Conservation (phyloP, 768 basidiomycete species). For the Russula abietina region DNA sequence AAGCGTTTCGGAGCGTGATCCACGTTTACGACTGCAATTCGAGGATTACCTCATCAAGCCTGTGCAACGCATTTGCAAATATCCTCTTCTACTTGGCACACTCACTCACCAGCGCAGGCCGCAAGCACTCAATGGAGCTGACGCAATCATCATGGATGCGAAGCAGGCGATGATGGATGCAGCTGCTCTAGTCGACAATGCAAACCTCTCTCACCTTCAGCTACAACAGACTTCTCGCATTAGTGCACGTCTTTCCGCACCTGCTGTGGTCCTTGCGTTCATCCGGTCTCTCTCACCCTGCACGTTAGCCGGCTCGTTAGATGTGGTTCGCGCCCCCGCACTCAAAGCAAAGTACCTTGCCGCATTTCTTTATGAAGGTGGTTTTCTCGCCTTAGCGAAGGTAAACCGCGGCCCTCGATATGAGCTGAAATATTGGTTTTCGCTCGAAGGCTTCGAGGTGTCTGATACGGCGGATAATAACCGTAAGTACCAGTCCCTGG, state of each 20-base stretch:
- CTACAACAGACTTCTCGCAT: slow-evolving; percentile 22
- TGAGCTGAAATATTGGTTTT: slow-evolving; percentile 86
- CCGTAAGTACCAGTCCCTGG: slow-evolving; percentile 45
- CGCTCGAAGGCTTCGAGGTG: slow-evolving; percentile 65
- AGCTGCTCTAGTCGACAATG: slow-evolving; percentile 23
- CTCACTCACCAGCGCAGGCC: slow-evolving; percentile 33
- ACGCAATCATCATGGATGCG: slow-evolving; percentile 17
- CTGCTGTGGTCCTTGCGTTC: slow-evolving; percentile 46
- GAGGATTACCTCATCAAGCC: slow-evolving; percentile 95
- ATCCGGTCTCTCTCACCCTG: slow-evolving; percentile 73
- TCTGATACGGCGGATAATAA: slow-evolving; percentile 63
- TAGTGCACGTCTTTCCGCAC: slow-evolving; percentile 32
- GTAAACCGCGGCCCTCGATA: slow-evolving; percentile 74
- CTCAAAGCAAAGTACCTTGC: slow-evolving; percentile 71
- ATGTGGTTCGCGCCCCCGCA: slow-evolving; percentile 70
- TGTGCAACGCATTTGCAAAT: slow-evolving; percentile 93
- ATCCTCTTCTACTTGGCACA: slow-evolving; percentile 82
- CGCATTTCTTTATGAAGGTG: slow-evolving; percentile 81
- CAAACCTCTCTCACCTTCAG: slow-evolving; percentile 17
- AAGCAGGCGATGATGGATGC: slow-evolving; percentile 21
- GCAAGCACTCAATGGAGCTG: not conserved
- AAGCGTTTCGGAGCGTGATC: slow-evolving; percentile 5
- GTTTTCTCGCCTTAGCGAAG: slow-evolving; percentile 84
- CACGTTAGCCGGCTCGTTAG: slow-evolving; percentile 76
- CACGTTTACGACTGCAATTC: slow-evolving; percentile 47